These are phyloP conservation scores for Oryza meridionalis DNA, from an alignment of 176 grass and related monocot genomes.

Conservation along the genomic window DNA sequence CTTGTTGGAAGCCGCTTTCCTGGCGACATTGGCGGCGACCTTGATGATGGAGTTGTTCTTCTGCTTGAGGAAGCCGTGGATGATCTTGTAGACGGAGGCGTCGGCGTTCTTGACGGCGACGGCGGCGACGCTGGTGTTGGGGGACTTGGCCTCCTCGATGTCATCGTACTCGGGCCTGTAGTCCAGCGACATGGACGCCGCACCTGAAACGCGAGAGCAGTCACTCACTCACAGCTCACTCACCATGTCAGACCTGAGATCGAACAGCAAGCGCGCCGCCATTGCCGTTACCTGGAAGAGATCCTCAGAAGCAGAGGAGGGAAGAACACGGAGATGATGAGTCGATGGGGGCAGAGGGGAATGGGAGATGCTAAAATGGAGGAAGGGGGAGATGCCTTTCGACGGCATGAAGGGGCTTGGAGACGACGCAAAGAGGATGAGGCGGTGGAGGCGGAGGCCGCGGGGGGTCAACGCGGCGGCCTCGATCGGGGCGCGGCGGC, in stretches of 20 bases:
- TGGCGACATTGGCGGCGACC: constrained; percentile 52
- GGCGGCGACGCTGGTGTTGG: constrained; percentile 54
- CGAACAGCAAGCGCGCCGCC: neutral
- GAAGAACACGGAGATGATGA: neutral
- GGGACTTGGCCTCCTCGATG: constrained; percentile 68
- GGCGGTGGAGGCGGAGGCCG: neutral
- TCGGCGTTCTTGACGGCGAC: constrained; percentile 58
- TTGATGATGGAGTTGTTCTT: constrained; percentile 76
- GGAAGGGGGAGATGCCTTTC: constrained; percentile 50
- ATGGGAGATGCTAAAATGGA: constrained; percentile 46
- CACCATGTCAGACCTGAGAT: neutral
- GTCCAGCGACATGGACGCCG: constrained; percentile 62
- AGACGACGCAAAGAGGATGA: constrained; percentile 44
- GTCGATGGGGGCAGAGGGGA: neutral
- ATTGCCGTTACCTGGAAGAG: constrained; percentile 30
- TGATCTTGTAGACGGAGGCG: constrained; percentile 61
- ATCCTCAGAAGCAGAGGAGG: neutral
- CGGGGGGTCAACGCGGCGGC: constrained; percentile 46
- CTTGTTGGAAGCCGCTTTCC: constrained; percentile 62
- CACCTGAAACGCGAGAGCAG: constrained; percentile 35
- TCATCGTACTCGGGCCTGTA: constrained; percentile 60
- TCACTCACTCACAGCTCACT: no score
- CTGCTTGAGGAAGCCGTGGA: constrained; percentile 77
- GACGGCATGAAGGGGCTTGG: constrained; percentile 58
- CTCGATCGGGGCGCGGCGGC: neutral